Evolutionary conservation across 2,329 filamentous ascomycete species (phyloP).

Genomic region (Leptosphaerulina australis): DNA sequence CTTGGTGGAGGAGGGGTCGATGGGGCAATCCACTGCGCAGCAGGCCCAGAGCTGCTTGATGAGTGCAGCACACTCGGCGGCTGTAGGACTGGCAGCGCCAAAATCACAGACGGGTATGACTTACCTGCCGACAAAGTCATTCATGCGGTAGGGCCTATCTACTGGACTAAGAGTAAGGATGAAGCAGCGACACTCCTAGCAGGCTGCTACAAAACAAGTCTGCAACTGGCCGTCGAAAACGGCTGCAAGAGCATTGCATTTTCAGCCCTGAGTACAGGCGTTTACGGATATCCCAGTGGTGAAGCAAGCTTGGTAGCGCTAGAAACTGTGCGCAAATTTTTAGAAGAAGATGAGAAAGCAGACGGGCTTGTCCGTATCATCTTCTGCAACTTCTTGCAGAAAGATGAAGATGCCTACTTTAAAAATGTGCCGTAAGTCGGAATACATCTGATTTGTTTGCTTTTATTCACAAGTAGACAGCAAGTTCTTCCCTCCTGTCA

Average conservation of each 20-base stretch:
- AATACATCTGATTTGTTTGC: fast-evolving
- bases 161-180: conserved; percentile 54
- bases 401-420: conserved; percentile 78
- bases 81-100: conserved; percentile 78
- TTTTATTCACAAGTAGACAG: conserved; percentile 19
- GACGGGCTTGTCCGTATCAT: conserved; percentile 72
- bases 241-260: conserved; percentile 78
- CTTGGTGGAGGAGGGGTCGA: conserved; percentile 87
- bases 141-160: conserved; percentile 88
- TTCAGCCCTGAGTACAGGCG: conserved; percentile 80
- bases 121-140: conserved; percentile 82
- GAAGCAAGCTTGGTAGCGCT: conserved; percentile 77
- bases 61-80: conserved; percentile 77
- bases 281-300: conserved; percentile 83
- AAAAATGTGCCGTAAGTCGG: conserved; percentile 71
- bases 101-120: conserved; percentile 78
- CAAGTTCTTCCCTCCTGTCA: conserved; percentile 44
- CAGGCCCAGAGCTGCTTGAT: conserved; percentile 68
- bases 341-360: conserved; percentile 54
- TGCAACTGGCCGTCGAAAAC: conserved; percentile 73
- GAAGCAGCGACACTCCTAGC: conserved; percentile 55
- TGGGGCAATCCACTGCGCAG: conserved; percentile 78
- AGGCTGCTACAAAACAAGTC: conserved; percentile 71
- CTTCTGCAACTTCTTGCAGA: conserved; percentile 82
- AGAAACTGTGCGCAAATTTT: conserved; percentile 62